Evolutionary conservation across 805 yeast species (phyloP), one percentile per base, ranked within the genome.

Genomic region (Wilhelminamyces savonicus): DNA sequence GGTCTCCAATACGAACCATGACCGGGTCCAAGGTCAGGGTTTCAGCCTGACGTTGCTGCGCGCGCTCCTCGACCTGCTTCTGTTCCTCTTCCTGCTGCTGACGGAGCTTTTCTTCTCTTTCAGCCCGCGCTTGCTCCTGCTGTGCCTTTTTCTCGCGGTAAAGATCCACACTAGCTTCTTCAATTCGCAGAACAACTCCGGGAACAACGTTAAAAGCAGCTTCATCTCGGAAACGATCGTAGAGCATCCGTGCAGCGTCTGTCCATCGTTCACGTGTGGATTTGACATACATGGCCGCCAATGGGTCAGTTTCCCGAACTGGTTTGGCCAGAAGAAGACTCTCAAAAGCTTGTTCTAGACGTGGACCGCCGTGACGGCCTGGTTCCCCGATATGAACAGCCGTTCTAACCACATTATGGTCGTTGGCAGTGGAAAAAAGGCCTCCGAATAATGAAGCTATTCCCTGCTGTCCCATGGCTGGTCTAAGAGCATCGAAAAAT

Each of bases 261-360:
- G 56, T 56, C 92, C 94, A 85, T 40, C 95, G 66, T 28, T 76
- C 78, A 10, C 60, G 53, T 0, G 92, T 77, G 1, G 82, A 69
- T 35, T 50, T 52, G 18, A 64, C 46, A 21, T 54, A 55, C 39
- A 57, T 41, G 24, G 30, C 42, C 24, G 23, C 47, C 30, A 35
- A 35, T 14, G 40, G 44, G 32, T 34, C 50, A 16, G 17, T 24
- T 12, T 13, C 16, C 9, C 13, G 4, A 10, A 14, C 26, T 12
- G 34, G 34, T 16, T 30, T 30, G 26, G 34, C 34, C 27, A 44
- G 29, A 19, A 44, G 33, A 11, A 52, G 25, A 21, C 34, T 41
- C 21, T 46, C 58, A 27, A 56, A 37, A 2, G 56, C 46, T 6
- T 51, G 43, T 7, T 53, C 60, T 30, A 50, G 40, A 5, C 50